Base-by-base conservation (phyloP, 169 alveolate genomes). In the Plasmodium vivax region DNA sequence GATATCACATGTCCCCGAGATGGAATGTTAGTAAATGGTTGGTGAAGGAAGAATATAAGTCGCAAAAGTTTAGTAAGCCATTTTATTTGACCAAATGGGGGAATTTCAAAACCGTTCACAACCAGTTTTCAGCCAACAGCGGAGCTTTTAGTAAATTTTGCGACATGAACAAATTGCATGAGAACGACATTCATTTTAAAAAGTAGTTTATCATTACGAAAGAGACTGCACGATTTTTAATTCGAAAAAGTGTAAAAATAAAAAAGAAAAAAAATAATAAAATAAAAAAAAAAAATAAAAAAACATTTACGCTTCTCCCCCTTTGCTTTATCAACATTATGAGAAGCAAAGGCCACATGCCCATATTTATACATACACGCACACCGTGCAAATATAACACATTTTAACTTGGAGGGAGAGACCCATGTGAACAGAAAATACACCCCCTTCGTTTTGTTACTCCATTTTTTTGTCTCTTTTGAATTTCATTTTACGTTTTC, bases 1-100 rank as follows among this genome's bases (percentile, higher is more conserved):
- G 94, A 90, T 90, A 90, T 90, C 94, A 90, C 84, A 90, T 90
- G 94, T 90, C 94, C 83, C 94, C 94, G 51, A 41, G 94, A 81
- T 90, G 94, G 94, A 80, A 90, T 90, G 92, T 90, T 80, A 90
- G 94, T 90, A 90, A 90, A 62, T 90, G 94, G 94, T 47, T 90
- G 45, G 94, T 90, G 34, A 90, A 90, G 73, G 94, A 90, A 54
- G 94, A 90, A 80, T 90, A 80, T 36, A 90, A 90, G 71, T 90
- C 94, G 10, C 92, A 80, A 56, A 90, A 90, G 73, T 90, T 90
- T 90, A 90, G 68, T 27, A 90, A 81, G 19, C 94, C 94, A 43
- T 90, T 90, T 90, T 81, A 80, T 80, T 90, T 90, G 74, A 90
- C 94, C 41, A 90, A 90, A 90, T 90, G 94, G 94, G 94, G 94